These are phyloP conservation scores for Paecilomyces niveus DNA, from an alignment of 2,329 filamentous ascomycete species.

Conservation along the genomic window DNA sequence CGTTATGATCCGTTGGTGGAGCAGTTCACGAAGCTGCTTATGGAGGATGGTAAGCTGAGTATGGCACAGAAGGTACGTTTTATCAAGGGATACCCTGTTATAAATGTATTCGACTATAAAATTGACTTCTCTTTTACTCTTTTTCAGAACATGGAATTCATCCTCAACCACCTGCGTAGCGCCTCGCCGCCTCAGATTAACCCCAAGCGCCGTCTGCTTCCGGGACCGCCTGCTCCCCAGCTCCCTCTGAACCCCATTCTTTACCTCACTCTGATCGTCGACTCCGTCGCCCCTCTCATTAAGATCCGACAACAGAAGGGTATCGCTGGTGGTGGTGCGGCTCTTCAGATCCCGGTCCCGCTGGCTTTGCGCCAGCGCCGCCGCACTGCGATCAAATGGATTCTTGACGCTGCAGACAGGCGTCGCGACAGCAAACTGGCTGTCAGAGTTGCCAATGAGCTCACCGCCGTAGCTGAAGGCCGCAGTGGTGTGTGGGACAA, in stretches of 20 bases:
- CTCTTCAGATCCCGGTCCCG: constrained; percentile 76
- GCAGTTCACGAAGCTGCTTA: constrained; percentile 84
- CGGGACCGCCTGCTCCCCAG: constrained; percentile 68
- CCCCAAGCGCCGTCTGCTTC: constrained; percentile 51
- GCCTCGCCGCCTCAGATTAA: constrained; percentile 70
- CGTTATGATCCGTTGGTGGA: constrained; percentile 79
- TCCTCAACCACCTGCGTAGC: constrained; percentile 78
- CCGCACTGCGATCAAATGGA: constrained; percentile 77
- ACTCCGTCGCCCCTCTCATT: constrained; percentile 85
- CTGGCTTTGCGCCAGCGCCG: constrained; percentile 68
- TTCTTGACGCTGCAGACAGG: constrained; percentile 75
- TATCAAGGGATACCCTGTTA: no score
- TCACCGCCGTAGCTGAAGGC: constrained; percentile 82
- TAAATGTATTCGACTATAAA: background rate
- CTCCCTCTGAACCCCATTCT: constrained; percentile 83
- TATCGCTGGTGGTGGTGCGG: constrained; percentile 75
- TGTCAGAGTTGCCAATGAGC: constrained; percentile 72
- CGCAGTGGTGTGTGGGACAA: constrained; percentile 77
- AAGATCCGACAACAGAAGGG: constrained; percentile 70
- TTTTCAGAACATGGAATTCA: constrained; percentile 71
- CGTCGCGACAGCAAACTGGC: constrained; percentile 68
- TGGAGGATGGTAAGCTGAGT: constrained; percentile 85
- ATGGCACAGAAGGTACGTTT: constrained; percentile 71
- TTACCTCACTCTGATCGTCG: constrained; percentile 84
- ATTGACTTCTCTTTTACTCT: background rate